Evolutionary conservation across 495 filamentous ascomycete species (phyloP), one percentile per base, ranked within the genome.

Genomic region (Penicillium tannophilum): DNA sequence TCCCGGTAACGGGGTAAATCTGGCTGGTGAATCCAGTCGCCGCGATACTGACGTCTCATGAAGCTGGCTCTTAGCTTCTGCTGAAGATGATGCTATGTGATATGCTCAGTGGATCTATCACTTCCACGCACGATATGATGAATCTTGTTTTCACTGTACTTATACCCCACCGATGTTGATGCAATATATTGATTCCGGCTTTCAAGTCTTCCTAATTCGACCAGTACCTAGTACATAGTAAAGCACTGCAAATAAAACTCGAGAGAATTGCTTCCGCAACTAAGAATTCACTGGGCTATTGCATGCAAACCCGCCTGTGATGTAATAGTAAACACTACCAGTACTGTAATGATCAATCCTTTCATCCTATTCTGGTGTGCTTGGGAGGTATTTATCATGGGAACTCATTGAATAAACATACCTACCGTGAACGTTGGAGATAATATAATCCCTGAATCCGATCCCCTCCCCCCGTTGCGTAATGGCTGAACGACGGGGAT

Each of bases 71-170:
- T 48, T 36, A 20, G 39, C 54, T 23, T 49, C 31, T 14, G 26
- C 23, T 14, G 24, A 14, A n/a, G 4, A 24, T 12, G 19, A 47
- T 26, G 44, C 17, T n/a, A 47, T 47, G 28, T 19, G 11, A 23
- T 28, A 24, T 47, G 19, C 14, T 16, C 5, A 23, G 44, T 28
- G 20, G 19, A 9, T 24, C 44, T 47, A 47, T 19, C 12, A 41
- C 14, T 17, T 41, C 16, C 16, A 26, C 73, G 65, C 70, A 76
- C 60, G 73, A 76, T 58, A 61, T 74, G 54, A 74, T 71, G 62
- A 72, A 61, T 60, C 23, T 33, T 52, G 59, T 72, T 60, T 56
- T 54, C 31, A 20, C 45, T 54, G 63, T 62, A 56, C 58, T 50
- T 61, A 66, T 66, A 66, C 64, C 64, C 63, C 11, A 30, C 30